phyloP scores from a whole-genome alignment of 1,284 basidiomycete genomes.

The Ganoderma resinaceum region DNA sequence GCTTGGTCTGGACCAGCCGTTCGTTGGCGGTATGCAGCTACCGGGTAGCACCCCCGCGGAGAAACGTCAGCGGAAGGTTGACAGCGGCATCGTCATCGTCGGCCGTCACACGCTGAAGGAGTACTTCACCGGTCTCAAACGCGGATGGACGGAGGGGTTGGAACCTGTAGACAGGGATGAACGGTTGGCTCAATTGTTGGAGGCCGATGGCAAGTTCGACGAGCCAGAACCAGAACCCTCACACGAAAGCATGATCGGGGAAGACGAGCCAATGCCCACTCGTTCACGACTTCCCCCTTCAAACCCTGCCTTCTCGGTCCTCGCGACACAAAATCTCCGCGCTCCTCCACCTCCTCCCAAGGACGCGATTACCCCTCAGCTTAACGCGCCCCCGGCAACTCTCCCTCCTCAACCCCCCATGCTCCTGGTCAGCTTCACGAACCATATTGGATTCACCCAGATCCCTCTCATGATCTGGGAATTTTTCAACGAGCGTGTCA shows the following conservation, averaged over 20 bases:
- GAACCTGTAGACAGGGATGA: conserved; percentile 81
- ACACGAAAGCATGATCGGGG: conserved; percentile 34
- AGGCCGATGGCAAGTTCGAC: conserved; percentile 82
- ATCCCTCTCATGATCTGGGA: conserved; percentile 91
- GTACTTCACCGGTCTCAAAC: conserved; percentile 86
- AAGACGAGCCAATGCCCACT: conserved; percentile 49
- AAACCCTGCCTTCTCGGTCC: conserved; percentile 50
- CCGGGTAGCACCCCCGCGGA: conserved; percentile 67
- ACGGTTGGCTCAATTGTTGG: conserved; percentile 70
- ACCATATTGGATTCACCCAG: conserved; percentile 87
- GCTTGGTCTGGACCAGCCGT: conserved; percentile 65
- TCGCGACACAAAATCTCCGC: conserved; percentile 37
- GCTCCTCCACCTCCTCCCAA: conserved; percentile 34
- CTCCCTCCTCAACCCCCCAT: conserved; percentile 86
- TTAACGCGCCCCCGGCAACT: conserved; percentile 56
- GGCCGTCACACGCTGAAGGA: conserved; percentile 95
- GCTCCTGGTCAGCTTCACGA: conserved; percentile 87
- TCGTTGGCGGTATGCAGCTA: conserved; percentile 51
- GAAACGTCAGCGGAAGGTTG: conserved; percentile 68
- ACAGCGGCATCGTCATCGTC: conserved; percentile 88
- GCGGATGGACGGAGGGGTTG: conserved; percentile 86
- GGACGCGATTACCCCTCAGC: conserved; percentile 32
- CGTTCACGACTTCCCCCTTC: conserved; percentile 49
- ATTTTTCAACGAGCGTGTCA: conserved; percentile 91
- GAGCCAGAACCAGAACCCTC: conserved; percentile 52